These are phyloP conservation scores for Lodderomyces theae DNA, from an alignment of 1,139 yeast genomes.

Conservation along the genomic window DNA sequence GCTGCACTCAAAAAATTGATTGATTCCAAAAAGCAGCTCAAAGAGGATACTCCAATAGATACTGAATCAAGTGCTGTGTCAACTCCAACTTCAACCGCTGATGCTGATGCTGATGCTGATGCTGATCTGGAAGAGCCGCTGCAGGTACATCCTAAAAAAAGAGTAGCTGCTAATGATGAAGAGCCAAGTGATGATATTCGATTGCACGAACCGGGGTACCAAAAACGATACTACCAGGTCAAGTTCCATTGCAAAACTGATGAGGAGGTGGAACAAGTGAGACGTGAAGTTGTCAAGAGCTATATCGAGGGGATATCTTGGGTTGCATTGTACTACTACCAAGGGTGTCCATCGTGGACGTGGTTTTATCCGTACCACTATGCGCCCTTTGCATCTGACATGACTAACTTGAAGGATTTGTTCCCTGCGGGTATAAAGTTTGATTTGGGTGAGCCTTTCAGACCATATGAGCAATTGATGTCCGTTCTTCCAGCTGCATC, in stretches of 20 bases:
- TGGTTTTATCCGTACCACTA: constrained; percentile 98
- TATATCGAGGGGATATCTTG: constrained; percentile 95
- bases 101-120: constrained; percentile 9
- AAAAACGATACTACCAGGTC: constrained; percentile 70
- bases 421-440: constrained; percentile 59
- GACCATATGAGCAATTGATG: constrained; percentile 96
- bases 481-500: constrained; percentile 97
- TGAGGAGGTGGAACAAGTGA: constrained; percentile 54
- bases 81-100: constrained; percentile 16
- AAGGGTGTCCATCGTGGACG: constrained; percentile 98
- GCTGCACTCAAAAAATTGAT: constrained; percentile 54
- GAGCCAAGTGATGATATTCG: constrained; percentile 56
- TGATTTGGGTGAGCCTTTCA: constrained; percentile 73
- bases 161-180: constrained; percentile 13
- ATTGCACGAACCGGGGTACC: constrained; percentile 86
- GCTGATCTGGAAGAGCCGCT: constrained; percentile 22
- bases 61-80: constrained; percentile 32
- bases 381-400: constrained; percentile 96
- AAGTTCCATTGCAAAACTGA: constrained; percentile 63
- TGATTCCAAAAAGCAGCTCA: constrained; percentile 22
- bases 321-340: constrained; percentile 91
- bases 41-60: constrained; percentile 18
- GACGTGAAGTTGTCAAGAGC: constrained; percentile 61
- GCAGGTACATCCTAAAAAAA: constrained; percentile 21
- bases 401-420: constrained; percentile 49